Evolutionary conservation across 495 filamentous ascomycete species (phyloP).

Genomic region (Cercophora scortea): DNA sequence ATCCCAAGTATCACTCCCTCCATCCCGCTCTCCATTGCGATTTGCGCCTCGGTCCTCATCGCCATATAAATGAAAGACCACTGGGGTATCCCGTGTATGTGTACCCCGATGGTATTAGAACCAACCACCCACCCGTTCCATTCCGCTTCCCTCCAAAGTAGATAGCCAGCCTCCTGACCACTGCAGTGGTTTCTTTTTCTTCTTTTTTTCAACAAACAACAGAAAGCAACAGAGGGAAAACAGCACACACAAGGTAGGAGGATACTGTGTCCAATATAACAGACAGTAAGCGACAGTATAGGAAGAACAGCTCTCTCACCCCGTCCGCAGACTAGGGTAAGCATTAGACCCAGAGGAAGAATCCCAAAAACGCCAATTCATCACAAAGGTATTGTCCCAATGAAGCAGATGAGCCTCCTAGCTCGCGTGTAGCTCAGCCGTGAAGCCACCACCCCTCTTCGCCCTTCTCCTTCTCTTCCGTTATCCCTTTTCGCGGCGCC

Average conservation of each 20-base stretch:
- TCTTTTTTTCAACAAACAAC: not conserved
- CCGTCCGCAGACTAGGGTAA: not conserved
- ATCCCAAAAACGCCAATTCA: not conserved
- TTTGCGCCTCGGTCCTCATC: no score
- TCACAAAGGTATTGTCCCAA: not conserved
- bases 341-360: not conserved
- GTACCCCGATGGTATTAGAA: no score
- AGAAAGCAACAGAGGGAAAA: not conserved
- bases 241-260: not conserved
- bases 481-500: no score
- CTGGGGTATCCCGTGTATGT: no score
- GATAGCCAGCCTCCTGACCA: no score
- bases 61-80: no score
- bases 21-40: no score
- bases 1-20: no score
- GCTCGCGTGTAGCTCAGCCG: no score
- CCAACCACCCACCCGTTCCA: no score
- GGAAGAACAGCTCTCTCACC: not conserved
- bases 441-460: not conserved
- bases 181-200: not conserved
- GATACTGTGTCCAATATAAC: not conserved
- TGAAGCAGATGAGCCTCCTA: not conserved
- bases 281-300: not conserved
- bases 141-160: no score
- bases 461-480: no score